phyloP scores from a whole-genome alignment of 1,139 yeast species.

The Suhomyces bolitotheri region DNA sequence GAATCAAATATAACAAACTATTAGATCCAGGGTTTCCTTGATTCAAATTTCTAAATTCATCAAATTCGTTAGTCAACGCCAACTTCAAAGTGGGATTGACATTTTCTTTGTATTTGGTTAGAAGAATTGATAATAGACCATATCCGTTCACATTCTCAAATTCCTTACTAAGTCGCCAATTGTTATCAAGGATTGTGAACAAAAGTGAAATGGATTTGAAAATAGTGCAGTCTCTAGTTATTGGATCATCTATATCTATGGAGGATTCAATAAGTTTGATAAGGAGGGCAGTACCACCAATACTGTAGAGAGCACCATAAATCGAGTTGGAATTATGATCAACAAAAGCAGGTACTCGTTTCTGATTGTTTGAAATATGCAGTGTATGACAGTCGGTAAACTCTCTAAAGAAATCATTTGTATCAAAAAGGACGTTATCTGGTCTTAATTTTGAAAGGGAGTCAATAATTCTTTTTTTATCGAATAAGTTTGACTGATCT shows the following conservation, averaged over 20 bases:
- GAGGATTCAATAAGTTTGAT: constrained; percentile 34
- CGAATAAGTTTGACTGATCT: constrained; percentile 13
- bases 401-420: constrained; percentile 21
- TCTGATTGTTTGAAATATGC: constrained; percentile 1
- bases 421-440: constrained; percentile 35
- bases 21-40: background rate
- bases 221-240: constrained; percentile 24
- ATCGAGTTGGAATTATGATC: constrained; percentile 32
- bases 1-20: constrained; percentile 24
- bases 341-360: constrained; percentile 7
- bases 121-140: constrained; percentile 35
- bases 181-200: constrained; percentile 29
- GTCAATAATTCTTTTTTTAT: constrained; percentile 23
- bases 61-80: constrained; percentile 2
- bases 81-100: constrained; percentile 24
- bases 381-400: too few species aligned
- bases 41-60: constrained; percentile 1
- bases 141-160: constrained; percentile 47
- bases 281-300: constrained; percentile 41
- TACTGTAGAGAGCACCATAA: constrained; percentile 32
- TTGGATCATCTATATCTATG: constrained; percentile 16
- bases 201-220: constrained; percentile 27
- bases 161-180: constrained; percentile 43
- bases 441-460: constrained; percentile 26
- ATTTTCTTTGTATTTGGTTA: constrained; percentile 30